Conservation (phyloP, 345 rosid species). For the Eucalyptus sp. region DNA sequence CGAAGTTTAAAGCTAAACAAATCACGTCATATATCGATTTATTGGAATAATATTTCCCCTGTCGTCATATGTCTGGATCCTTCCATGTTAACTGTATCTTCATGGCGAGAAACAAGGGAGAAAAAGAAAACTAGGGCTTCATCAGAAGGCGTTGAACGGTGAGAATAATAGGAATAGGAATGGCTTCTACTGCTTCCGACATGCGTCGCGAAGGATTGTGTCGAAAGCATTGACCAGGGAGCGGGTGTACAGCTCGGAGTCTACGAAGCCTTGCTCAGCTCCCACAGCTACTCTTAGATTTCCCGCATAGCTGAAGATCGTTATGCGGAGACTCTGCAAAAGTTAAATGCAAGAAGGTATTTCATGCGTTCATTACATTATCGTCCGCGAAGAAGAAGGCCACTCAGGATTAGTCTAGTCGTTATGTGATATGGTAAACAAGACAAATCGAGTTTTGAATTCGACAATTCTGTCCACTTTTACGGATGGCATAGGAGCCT, state of each 20-base stretch:
- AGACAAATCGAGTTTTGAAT: not conserved
- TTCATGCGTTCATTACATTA: not conserved
- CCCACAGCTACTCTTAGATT: constrained; percentile 10
- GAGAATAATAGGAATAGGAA: not conserved
- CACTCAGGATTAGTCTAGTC: not conserved
- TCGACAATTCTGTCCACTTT: not conserved
- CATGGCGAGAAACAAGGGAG: not conserved
- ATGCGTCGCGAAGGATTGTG: not conserved
- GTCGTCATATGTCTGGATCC: not conserved
- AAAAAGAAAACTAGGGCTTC: not conserved
- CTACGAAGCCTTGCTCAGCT: constrained; percentile 23
- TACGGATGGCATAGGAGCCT: not conserved
- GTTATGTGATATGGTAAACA: not conserved
- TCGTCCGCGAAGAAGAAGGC: not conserved
- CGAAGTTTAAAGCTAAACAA: not conserved
- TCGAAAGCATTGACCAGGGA: not conserved
- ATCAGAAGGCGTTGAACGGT: not conserved
- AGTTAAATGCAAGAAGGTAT: not conserved
- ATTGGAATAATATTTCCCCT: not conserved
- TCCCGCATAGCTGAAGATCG: constrained; percentile 23
- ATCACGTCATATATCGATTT: not conserved
- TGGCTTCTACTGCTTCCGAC: not conserved
- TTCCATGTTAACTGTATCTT: too few species aligned
- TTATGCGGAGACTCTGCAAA: constrained; percentile 11
- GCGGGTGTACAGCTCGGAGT: not conserved